Conservation (phyloP, 305 asterid species). For the Vinca major region DNA sequence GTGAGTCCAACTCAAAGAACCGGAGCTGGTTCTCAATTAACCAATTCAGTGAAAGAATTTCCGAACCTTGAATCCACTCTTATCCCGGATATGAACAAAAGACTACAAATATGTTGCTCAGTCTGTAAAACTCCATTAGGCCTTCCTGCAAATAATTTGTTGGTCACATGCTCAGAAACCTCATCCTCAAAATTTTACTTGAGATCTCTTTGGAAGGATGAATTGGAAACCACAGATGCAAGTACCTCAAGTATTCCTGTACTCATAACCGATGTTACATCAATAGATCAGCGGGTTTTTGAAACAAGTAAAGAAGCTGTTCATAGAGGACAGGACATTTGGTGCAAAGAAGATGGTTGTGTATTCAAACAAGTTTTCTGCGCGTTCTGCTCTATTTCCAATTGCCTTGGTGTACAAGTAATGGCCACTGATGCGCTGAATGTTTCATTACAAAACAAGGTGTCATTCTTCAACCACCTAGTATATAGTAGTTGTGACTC, state of each 20-base stretch:
- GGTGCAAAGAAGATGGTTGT: slow-evolving; percentile 98
- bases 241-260: slow-evolving; percentile 45
- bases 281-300: slow-evolving; percentile 40
- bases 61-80: slow-evolving; percentile 18
- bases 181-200: slow-evolving; percentile 66
- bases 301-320: slow-evolving; percentile 30
- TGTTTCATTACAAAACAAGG: slow-evolving; percentile 68
- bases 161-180: slow-evolving; percentile 37
- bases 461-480: slow-evolving; percentile 18
- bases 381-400: slow-evolving; percentile 51
- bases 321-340: slow-evolving; percentile 61
- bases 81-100: slow-evolving; percentile 33
- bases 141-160: slow-evolving; percentile 41
- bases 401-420: slow-evolving; percentile 78
- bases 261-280: slow-evolving; percentile 42
- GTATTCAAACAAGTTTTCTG: slow-evolving; percentile 68
- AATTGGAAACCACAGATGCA: slow-evolving; percentile 24
- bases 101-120: slow-evolving; percentile 54
- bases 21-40: slow-evolving; percentile 20
- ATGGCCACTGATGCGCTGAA: slow-evolving; percentile 78
- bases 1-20: slow-evolving; percentile 22
- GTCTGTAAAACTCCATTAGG: slow-evolving; percentile 62
- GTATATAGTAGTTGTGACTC: neutral
- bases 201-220: slow-evolving; percentile 41
- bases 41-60: slow-evolving; percentile 27